Conservation (phyloP, 2,329 filamentous ascomycete species). For the Colletotrichum spaethianum region DNA sequence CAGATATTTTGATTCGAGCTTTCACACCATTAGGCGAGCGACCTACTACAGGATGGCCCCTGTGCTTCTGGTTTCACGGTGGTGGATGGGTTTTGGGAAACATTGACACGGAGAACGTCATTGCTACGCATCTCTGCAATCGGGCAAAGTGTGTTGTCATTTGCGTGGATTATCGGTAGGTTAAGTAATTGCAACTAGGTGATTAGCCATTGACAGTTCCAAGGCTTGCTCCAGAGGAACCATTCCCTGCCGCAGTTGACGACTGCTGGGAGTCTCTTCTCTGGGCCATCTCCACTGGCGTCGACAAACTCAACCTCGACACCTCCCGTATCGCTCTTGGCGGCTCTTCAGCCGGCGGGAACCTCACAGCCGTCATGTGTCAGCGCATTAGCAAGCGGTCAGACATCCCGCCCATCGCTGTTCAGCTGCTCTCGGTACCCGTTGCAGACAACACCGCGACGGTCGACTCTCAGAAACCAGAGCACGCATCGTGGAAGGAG, state of each 20-base stretch:
- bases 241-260: slow-evolving; percentile 69
- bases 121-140: slow-evolving; percentile 68
- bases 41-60: slow-evolving; percentile 66
- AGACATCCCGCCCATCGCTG: slow-evolving; percentile 48
- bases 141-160: slow-evolving; percentile 66
- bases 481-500: slow-evolving; percentile 62
- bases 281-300: slow-evolving; percentile 55
- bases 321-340: slow-evolving; percentile 59
- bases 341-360: slow-evolving; percentile 63
- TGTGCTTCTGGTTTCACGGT: slow-evolving; percentile 70
- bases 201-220: not conserved
- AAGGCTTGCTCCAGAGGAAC: slow-evolving; percentile 69
- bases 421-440: slow-evolving; percentile 70
- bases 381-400: slow-evolving; percentile 60
- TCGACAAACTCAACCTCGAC: slow-evolving; percentile 55
- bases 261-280: slow-evolving; percentile 70
- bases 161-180: slow-evolving; percentile 68
- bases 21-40: slow-evolving; percentile 64
- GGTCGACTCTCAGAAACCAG: slow-evolving; percentile 52
- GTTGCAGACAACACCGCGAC: slow-evolving; percentile 72
- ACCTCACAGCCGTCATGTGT: slow-evolving; percentile 67
- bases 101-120: slow-evolving; percentile 70
- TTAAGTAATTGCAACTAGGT: not conserved
- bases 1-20: slow-evolving; percentile 61
- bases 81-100: slow-evolving; percentile 72